These are phyloP conservation scores for Coemansia sp. DNA, from an alignment of 192 early-diverging fungal species.

Conservation along the genomic window DNA sequence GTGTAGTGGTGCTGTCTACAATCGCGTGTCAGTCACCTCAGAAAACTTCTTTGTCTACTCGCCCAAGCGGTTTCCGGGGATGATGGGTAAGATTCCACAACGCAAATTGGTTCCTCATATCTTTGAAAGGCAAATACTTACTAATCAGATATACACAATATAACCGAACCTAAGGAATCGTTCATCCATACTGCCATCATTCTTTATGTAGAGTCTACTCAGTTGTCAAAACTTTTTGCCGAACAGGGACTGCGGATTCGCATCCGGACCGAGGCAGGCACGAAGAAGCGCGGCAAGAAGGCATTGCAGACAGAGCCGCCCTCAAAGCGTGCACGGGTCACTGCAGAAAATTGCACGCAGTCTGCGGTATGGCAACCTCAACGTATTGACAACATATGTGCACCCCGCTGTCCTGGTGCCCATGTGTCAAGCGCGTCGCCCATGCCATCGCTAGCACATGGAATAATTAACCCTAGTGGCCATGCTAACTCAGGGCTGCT, in stretches of 20 bases:
- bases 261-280: slow-evolving; percentile 82
- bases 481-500: slow-evolving; percentile 5
- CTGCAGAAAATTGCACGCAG: not conserved
- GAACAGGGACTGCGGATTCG: slow-evolving; percentile 94
- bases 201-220: slow-evolving; percentile 66
- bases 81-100: slow-evolving; percentile 59
- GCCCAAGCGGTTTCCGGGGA: slow-evolving; percentile 93
- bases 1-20: slow-evolving; percentile 29
- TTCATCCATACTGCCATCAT: not conserved
- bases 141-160: not conserved
- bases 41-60: slow-evolving; percentile 83
- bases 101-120: not conserved
- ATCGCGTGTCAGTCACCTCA: slow-evolving; percentile 64
- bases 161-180: not conserved
- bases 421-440: slow-evolving; percentile 2
- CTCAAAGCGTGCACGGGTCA: slow-evolving; percentile 18
- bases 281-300: slow-evolving; percentile 46
- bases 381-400: too few relatives aligned
- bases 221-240: slow-evolving; percentile 85
- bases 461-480: not conserved
- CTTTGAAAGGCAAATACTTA: not conserved
- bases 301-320: not conserved
- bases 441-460: not conserved
- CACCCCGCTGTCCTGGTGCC: not conserved
- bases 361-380: not conserved